Evolutionary conservation across 2,329 filamentous ascomycete species (phyloP).

Genomic region (Dothideomycetes sp.): DNA sequence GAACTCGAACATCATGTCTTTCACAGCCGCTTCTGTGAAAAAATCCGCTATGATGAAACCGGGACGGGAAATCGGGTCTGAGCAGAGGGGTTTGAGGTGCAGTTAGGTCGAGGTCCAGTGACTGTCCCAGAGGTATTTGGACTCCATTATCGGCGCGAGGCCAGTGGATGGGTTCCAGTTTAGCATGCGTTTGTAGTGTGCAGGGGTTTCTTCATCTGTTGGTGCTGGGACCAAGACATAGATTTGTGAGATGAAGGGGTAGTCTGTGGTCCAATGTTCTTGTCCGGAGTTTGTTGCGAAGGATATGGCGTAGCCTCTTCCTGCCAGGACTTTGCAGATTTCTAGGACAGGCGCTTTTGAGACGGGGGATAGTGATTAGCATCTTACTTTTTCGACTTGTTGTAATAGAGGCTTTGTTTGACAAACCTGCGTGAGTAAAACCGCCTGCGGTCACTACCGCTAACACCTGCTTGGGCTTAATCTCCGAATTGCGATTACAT

Average conservation of each 20-base stretch:
- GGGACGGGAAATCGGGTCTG: background rate
- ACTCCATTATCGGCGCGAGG: background rate
- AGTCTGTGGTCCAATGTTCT: background rate
- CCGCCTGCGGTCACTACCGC: too few species aligned
- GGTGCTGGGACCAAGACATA: background rate
- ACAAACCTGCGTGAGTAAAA: too few species aligned
- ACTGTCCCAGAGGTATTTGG: background rate
- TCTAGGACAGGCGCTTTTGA: background rate
- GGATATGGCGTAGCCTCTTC: background rate
- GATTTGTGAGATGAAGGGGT: background rate
- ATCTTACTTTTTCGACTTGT: too few species aligned
- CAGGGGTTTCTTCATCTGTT: background rate
- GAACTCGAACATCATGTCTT: background rate
- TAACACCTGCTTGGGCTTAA: too few species aligned
- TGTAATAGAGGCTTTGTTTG: too few species aligned
- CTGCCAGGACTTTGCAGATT: background rate
- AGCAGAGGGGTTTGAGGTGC: background rate
- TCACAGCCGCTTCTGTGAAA: background rate
- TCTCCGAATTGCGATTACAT: too few species aligned
- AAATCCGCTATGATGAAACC: background rate
- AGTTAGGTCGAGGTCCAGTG: background rate
- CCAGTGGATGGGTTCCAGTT: background rate
- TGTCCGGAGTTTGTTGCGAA: background rate
- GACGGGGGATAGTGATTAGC: too few species aligned
- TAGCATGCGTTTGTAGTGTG: background rate